phyloP scores from a whole-genome alignment of 352 stramenopile species.

The Phytopythium sindhum region DNA sequence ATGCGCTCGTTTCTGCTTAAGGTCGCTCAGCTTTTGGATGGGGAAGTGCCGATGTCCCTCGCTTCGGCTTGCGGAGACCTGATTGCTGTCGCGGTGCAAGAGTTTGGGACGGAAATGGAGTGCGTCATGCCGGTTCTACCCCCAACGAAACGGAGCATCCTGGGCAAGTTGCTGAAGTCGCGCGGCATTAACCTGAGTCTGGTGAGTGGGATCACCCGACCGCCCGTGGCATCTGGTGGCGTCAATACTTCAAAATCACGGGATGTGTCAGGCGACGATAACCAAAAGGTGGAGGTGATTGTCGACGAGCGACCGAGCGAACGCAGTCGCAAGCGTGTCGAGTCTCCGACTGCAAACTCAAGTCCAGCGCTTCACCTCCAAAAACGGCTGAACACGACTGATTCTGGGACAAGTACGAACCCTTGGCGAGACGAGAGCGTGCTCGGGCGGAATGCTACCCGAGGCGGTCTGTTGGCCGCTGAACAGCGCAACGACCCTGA shows the following conservation, averaged over 20 bases:
- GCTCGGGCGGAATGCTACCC: constrained; percentile 1
- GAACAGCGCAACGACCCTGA: background rate
- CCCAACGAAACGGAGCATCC: constrained; percentile 46
- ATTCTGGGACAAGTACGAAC: constrained; percentile 1
- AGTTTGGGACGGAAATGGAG: constrained; percentile 59
- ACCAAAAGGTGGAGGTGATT: constrained; percentile 9
- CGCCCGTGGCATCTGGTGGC: background rate
- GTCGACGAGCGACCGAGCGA: constrained; percentile 16
- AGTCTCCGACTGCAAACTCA: constrained; percentile 43
- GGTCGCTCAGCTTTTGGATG: constrained; percentile 60
- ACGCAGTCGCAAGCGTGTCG: constrained; percentile 42
- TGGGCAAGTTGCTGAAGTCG: constrained; percentile 53
- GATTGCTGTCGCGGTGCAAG: constrained; percentile 35
- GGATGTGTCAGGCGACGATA: constrained; percentile 9
- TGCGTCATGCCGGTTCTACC: constrained; percentile 44
- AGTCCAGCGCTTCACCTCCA: constrained; percentile 36
- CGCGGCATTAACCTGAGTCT: constrained; percentile 53
- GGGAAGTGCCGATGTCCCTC: constrained; percentile 56
- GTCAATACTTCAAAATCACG: background rate
- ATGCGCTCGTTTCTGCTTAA: constrained; percentile 72
- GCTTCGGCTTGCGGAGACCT: constrained; percentile 56
- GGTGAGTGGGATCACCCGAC: constrained; percentile 3
- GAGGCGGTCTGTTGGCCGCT: background rate
- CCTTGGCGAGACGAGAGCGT: background rate
- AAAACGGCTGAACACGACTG: constrained; percentile 39